Base-by-base conservation (phyloP, 2,329 filamentous ascomycete species). In the Curvularia hawaiiensis region DNA sequence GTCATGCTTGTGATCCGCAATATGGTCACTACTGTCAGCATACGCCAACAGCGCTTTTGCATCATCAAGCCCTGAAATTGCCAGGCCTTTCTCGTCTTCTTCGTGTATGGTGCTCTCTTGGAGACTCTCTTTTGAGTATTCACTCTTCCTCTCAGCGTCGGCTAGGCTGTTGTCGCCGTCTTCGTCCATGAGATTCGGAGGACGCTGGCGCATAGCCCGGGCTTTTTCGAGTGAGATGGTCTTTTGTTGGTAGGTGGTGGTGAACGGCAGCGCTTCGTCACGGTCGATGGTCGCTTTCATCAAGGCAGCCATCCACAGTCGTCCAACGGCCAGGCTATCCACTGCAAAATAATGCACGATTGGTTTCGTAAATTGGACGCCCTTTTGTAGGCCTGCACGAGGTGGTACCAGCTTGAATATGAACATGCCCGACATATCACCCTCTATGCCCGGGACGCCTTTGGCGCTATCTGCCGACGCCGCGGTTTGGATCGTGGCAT, bases 231-330 rank as follows among this genome's bases (percentile, higher is more conserved):
- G 85, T 26, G 90, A 95, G 54, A 99, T 97, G 0, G 95, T 99
- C 81, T 96, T 95, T 74, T 97, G 93, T 73, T 97, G 94, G 78
- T 98, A 98, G 3, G 92, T 97, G 3, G 91, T 95, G 20, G 91
- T 92, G 59, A 97, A 88, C 10, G 89, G 86, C 60, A 90, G 85
- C 4, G 85, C 85, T 69, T 86, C 79, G 66, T 99, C 95, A 59
- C 94, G 89, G 73, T 98, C 94, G 68, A 99, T 99, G 1, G 95
- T 99, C 11, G 95, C 95, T 79, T 99, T 99, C 91, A 99, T 96
- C 50, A 99, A 80, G 6, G 95, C 95, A 4, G 92, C 95, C 95
- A 99, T 99, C 95, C 95, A 99, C 40, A 96, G 80, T 12, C 95
- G 88, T 16, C 95, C 95, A 72, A 95, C 87, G 68, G 91, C 88